Base-by-base conservation (phyloP, 345 rosid species). In the Triadica sebifera region DNA sequence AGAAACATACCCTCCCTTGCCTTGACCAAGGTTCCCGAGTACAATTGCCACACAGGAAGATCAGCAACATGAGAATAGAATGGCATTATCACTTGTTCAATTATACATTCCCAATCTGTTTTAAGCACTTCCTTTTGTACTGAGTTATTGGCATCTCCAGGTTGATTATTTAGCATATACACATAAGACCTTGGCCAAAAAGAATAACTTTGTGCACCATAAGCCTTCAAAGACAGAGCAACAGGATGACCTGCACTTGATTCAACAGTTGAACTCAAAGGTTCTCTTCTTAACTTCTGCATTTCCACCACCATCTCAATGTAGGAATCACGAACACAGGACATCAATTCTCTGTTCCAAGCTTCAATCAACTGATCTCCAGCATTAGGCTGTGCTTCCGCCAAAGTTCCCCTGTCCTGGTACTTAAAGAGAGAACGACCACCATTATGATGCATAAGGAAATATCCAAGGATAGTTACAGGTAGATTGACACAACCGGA, bases 1-100 rank as follows among this genome's bases (percentile, higher is more conserved):
- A 94, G 87, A 86, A 94, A 92, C 98, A 94, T 94, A 75, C 97
- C 98, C 81, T 94, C 98, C 76, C 86, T 89, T 71, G 94, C 91
- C 88, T 86, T 94, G 72, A 92, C 98, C 72, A 91, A 74, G 78
- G 85, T 89, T 87, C 98, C 98, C 0, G 97, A 89, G 81, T 90
- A 92, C 66, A 94, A 86, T 83, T 94, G 97, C 98, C 98, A 94
- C 58, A 91, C 81, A 63, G 97, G 97, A 78, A 94, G 96, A 78
- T 94, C 97, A 78, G 89, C 89, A 76, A 87, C 75, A 70, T 93
- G 93, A 79, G 79, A 77, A 77, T 94, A 94, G 80, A 94, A 94
- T 24, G 98, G 97, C 86, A 84, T 87, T 81, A 94, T 75, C 58
- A 91, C 89, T 82, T 81, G 93, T 80, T 90, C 94, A 78, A 87